These are phyloP conservation scores for Aspergillus glaucus DNA, from an alignment of 2,329 filamentous ascomycete genomes.

Conservation along the genomic window DNA sequence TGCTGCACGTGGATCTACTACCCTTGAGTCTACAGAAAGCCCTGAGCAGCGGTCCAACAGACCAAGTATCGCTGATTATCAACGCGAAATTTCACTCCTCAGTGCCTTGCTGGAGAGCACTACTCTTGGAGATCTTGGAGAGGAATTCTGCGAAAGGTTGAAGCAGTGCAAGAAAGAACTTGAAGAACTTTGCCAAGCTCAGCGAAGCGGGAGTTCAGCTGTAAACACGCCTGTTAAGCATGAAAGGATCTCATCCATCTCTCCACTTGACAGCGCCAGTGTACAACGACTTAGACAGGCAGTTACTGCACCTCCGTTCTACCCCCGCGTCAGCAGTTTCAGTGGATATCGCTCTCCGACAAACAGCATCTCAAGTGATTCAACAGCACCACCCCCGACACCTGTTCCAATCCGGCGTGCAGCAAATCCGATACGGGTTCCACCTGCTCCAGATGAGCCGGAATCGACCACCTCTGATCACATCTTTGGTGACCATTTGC, in stretches of 20 bases:
- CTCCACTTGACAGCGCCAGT: neutral
- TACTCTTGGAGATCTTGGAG: constrained; percentile 7
- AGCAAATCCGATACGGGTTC: neutral
- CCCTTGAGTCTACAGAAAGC: too few species aligned
- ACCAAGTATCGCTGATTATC: neutral
- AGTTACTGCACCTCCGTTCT: constrained; percentile 9
- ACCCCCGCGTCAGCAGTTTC: constrained; percentile 5
- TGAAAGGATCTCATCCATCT: neutral
- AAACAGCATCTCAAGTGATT: constrained; percentile 4
- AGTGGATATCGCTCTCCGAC: constrained; percentile 5
- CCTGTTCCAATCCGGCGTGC: neutral
- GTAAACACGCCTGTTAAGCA: neutral
- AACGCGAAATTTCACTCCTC: constrained; percentile 14
- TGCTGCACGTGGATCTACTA: neutral
- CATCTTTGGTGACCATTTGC: constrained; percentile 18
- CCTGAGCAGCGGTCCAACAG: neutral
- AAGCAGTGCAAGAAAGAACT: constrained; percentile 13
- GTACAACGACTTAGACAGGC: constrained; percentile 4
- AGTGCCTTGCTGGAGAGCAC: constrained; percentile 13
- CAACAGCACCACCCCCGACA: neutral
- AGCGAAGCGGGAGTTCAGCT: neutral
- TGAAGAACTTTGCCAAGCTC: neutral
- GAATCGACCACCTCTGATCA: neutral
- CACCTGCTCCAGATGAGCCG: neutral
- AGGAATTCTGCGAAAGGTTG: constrained; percentile 5